Conservation (phyloP, 495 filamentous ascomycete genomes). For the Bombardia bombarda region DNA sequence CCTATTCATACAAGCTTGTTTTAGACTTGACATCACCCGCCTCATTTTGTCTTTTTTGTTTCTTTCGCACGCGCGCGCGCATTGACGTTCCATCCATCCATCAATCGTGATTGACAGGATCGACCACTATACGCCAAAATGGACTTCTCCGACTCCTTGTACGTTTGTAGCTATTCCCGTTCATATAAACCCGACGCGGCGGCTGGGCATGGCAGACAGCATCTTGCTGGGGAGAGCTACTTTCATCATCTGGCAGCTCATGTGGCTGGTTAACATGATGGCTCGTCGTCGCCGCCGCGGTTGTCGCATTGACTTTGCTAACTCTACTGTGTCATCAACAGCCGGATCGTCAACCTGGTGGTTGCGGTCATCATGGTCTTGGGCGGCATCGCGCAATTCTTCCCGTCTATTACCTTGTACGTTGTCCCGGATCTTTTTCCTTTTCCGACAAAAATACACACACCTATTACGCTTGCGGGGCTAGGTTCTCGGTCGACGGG, state of each 20-base stretch:
- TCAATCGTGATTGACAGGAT: no score
- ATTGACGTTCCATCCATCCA: neutral
- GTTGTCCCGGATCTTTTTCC: constrained; percentile 12
- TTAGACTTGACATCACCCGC: no score
- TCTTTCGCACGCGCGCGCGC: neutral
- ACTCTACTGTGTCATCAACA: constrained; percentile 20
- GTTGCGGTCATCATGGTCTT: constrained; percentile 83
- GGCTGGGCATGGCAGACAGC: no score
- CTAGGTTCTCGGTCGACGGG: no score
- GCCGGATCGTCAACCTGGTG: constrained; percentile 88
- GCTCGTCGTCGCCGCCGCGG: no score
- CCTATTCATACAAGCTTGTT: no score
- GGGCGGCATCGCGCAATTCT: constrained; percentile 87
- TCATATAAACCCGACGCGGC: no score
- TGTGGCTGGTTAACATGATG: no score
- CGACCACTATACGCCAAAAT: constrained; percentile 8
- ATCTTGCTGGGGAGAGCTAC: neutral
- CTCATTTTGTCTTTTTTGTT: no score
- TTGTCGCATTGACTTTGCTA: no score
- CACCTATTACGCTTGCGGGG: no score
- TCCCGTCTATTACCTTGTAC: constrained; percentile 49
- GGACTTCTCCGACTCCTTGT: constrained; percentile 26
- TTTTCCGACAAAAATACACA: neutral
- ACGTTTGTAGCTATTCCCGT: constrained; percentile 1
- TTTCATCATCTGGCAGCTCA: neutral